phyloP scores from a whole-genome alignment of 164 flowering plant genomes.

The Santalum album region DNA sequence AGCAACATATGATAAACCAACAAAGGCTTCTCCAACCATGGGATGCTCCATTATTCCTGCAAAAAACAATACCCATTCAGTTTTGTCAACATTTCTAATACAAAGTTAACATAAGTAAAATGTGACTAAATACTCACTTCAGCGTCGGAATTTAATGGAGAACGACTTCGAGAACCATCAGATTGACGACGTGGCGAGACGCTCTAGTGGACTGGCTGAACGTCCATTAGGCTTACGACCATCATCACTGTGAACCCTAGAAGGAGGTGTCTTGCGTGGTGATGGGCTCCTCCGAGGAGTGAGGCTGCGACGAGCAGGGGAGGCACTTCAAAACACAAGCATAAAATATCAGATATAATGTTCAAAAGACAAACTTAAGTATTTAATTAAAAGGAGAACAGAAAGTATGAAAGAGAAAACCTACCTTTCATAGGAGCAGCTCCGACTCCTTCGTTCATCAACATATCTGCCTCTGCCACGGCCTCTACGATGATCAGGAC shows the following conservation, averaged over 20 bases:
- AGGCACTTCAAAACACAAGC: conserved; percentile 25
- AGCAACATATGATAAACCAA: conserved; percentile 1
- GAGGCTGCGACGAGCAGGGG: too few relatives aligned
- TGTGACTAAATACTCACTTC: conserved; percentile 29
- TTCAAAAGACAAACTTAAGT: not conserved
- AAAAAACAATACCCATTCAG: conserved; percentile 13
- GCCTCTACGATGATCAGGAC: too few relatives aligned
- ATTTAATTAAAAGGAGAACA: too few relatives aligned
- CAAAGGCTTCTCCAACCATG: not conserved
- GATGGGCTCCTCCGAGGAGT: too few relatives aligned
- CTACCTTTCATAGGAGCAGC: conserved; percentile 41
- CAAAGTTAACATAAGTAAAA: not conserved
- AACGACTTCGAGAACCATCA: conserved; percentile 50
- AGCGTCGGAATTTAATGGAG: conserved; percentile 47
- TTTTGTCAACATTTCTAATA: too few relatives aligned
- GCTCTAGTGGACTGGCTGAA: conserved; percentile 41
- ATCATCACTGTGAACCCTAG: conserved; percentile 42
- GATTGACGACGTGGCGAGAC: conserved; percentile 46
- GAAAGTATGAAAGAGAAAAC: not conserved
- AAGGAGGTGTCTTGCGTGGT: too few relatives aligned
- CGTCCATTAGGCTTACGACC: conserved; percentile 26
- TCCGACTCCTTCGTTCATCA: conserved; percentile 47
- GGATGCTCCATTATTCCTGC: conserved; percentile 28
- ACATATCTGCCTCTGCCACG: conserved; percentile 54
- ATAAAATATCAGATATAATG: not conserved